Percentiles rank a stretch among this genome's conserved stretches.
phyloP scores from a whole-genome alignment of 1,139 yeast genomes.

The Nakaseomyces bracarensis region DNA sequence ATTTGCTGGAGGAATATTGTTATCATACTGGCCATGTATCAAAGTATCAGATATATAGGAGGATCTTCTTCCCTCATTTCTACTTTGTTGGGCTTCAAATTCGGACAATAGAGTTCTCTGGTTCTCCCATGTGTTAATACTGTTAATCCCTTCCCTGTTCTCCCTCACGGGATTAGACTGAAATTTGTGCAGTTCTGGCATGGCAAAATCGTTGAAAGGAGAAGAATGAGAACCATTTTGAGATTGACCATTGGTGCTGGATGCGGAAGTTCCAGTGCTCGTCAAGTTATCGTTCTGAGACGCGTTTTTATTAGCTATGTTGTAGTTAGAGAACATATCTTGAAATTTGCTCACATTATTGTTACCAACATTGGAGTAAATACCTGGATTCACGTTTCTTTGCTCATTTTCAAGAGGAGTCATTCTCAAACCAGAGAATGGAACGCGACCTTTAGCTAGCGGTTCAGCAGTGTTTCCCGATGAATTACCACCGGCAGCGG shows the following conservation, averaged over 20 bases:
- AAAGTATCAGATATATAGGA: constrained; percentile 30
- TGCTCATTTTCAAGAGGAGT: constrained; percentile 5
- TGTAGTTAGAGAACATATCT: constrained; percentile 4
- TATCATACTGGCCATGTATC: constrained; percentile 20
- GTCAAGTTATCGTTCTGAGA: background rate
- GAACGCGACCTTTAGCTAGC: constrained; percentile 7
- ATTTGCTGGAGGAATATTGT: background rate
- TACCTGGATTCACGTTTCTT: background rate
- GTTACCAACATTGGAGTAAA: background rate
- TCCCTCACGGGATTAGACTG: constrained; percentile 5
- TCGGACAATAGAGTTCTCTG: background rate
- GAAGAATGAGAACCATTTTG: background rate
- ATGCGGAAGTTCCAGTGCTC: background rate
- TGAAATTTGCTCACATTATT: background rate
- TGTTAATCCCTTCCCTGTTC: background rate
- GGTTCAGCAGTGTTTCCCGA: constrained; percentile 3
- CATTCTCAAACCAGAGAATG: constrained; percentile 11
- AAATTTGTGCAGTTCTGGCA: constrained; percentile 3
- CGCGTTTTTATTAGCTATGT: background rate
- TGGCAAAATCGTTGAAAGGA: constrained; percentile 1
- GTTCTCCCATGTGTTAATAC: background rate
- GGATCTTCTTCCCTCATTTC: constrained; percentile 20
- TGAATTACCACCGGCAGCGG: background rate
- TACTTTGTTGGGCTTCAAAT: constrained; percentile 4
- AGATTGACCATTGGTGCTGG: too few species aligned